phyloP scores from a whole-genome alignment of 768 basidiomycete species.

The Phylloporus rhodoxanthus region DNA sequence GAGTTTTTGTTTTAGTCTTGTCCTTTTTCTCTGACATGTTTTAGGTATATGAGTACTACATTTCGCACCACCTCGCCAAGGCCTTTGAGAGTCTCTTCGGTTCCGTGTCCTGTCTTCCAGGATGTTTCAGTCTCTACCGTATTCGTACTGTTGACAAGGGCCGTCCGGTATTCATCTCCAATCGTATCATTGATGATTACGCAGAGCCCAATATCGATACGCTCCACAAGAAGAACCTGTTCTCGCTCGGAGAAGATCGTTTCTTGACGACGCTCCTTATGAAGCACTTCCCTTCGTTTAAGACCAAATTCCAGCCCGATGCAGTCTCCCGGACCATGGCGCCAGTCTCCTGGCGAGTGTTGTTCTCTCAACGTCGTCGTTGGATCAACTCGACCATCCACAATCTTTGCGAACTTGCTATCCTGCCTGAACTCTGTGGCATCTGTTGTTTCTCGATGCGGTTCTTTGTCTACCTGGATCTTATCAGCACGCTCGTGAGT shows the following conservation, averaged over 20 bases:
- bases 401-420: slow-evolving; percentile 59
- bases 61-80: slow-evolving; percentile 62
- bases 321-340: slow-evolving; percentile 59
- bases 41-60: slow-evolving; percentile 65
- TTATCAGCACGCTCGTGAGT: slow-evolving; percentile 54
- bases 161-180: slow-evolving; percentile 66
- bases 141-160: slow-evolving; percentile 69
- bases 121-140: slow-evolving; percentile 68
- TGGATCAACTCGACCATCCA: slow-evolving; percentile 75
- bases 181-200: slow-evolving; percentile 65
- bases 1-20: neutral
- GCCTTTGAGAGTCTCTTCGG: slow-evolving; percentile 66
- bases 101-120: slow-evolving; percentile 67
- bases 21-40: slow-evolving; percentile 1
- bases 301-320: slow-evolving; percentile 64
- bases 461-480: slow-evolving; percentile 63
- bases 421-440: slow-evolving; percentile 59
- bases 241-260: slow-evolving; percentile 67
- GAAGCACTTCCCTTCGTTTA: slow-evolving; percentile 66
- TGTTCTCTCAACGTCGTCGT: slow-evolving; percentile 63
- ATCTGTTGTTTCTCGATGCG: slow-evolving; percentile 74
- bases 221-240: slow-evolving; percentile 65
- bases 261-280: slow-evolving; percentile 63
- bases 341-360: slow-evolving; percentile 54
- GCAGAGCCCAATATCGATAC: slow-evolving; percentile 62